Percentiles rank a stretch among this genome's conserved stretches.
Evolutionary conservation across 169 alveolate genomes (phyloP).

Genomic region (Plasmodium sp.): DNA sequence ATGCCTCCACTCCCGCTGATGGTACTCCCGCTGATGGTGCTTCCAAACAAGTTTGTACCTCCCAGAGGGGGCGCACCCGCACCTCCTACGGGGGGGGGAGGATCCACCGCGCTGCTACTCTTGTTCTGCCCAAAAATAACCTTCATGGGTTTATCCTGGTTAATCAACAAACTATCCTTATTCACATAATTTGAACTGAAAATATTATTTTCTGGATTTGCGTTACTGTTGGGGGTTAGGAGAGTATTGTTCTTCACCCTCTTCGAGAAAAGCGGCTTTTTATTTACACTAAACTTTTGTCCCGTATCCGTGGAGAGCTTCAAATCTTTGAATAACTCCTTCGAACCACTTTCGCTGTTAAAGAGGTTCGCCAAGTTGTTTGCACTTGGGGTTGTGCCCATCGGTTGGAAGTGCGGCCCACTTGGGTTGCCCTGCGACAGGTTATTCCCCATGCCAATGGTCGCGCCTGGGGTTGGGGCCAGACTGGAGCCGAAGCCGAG

Average conservation of each 20-base stretch:
- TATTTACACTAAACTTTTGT: slow-evolving; percentile 55
- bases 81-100: neutral
- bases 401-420: neutral
- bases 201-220: slow-evolving; percentile 28
- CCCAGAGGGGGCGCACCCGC: neutral
- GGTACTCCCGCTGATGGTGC: neutral
- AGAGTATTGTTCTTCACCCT: slow-evolving; percentile 13
- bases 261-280: slow-evolving; percentile 51
- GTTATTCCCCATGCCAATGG: neutral
- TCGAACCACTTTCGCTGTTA: slow-evolving; percentile 52
- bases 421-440: neutral
- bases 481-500: neutral
- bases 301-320: slow-evolving; percentile 28
- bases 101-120: neutral
- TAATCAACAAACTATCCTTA: slow-evolving; percentile 41
- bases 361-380: neutral
- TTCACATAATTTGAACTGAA: slow-evolving; percentile 54
- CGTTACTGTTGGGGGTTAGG: neutral
- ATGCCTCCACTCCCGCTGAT: neutral
- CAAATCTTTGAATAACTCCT: slow-evolving; percentile 69
- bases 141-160: slow-evolving; percentile 47
- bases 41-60: neutral
- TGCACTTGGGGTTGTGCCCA: neutral
- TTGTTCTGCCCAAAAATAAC: slow-evolving; percentile 68
- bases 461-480: neutral